phyloP scores from a whole-genome alignment of 2,329 filamentous ascomycete genomes.

The Nakataea oryzae region DNA sequence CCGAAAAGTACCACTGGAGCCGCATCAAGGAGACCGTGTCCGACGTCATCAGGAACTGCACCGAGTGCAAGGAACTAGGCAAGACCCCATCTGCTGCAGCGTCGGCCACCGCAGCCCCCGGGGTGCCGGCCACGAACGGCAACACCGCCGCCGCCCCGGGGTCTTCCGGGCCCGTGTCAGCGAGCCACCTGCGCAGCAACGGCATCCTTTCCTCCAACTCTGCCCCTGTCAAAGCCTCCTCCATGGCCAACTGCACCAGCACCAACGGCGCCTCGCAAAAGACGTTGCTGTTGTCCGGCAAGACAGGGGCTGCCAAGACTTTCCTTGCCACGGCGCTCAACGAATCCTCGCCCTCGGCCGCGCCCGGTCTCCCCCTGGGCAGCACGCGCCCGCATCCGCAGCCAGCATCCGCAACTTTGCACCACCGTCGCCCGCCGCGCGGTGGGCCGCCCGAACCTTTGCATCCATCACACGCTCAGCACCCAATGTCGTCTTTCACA shows the following conservation, averaged over 20 bases:
- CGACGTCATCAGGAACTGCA: constrained; percentile 85
- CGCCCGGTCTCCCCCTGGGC: neutral
- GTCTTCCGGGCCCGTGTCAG: neutral
- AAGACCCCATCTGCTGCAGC: constrained; percentile 32
- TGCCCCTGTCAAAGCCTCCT: neutral
- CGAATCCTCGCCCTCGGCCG: neutral
- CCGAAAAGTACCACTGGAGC: constrained; percentile 93
- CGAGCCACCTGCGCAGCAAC: neutral
- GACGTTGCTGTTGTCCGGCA: neutral
- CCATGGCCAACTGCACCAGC: constrained; percentile 1
- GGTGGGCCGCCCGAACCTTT: neutral
- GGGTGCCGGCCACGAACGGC: neutral
- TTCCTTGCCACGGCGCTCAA: constrained; percentile 2
- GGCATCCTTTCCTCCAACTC: neutral
- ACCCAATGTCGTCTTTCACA: neutral
- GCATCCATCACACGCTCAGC: neutral
- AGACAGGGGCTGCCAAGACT: neutral
- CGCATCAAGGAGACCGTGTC: constrained; percentile 96
- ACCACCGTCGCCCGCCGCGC: neutral
- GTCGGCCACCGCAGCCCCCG: constrained; percentile 1
- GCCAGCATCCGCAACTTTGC: neutral
- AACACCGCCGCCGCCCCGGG: neutral
- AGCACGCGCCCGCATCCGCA: neutral
- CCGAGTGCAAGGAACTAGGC: constrained; percentile 73
- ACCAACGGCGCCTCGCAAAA: constrained; percentile 2